Evolutionary conservation across 768 basidiomycete genomes (phyloP), one percentile per base, ranked within the genome.

Genomic region (Trametes meyenii): DNA sequence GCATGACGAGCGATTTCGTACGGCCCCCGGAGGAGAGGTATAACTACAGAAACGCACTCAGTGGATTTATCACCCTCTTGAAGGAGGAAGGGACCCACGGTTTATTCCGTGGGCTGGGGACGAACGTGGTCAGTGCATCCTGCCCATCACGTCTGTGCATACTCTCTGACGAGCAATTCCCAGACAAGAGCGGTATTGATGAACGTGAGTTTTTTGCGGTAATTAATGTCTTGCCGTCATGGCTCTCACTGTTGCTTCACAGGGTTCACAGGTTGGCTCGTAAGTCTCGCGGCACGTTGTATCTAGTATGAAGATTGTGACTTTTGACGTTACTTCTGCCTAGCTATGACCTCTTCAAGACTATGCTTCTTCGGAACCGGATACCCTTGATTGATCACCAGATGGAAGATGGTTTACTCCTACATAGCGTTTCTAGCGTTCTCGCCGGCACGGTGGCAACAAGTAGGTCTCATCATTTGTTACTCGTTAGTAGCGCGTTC

Each of bases 1-100:
- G 94, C 55, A 96, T 96, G 94, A 93, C 92, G 24, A 94, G 90
- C 66, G 94, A 96, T 72, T 81, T 84, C 7, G 79, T 88, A 29
- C 85, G 90, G 65, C 86, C 89, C 17, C 84, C 86, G 24, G 87
- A 89, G 61, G 81, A 87, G 66, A 81, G 86, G 57, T 92, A 90
- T 69, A 82, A 85, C 48, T 96, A 96, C 73, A 78, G 81, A 21
- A 92, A 95, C 71, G 92, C 85, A n/a, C 64, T 94, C 17, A 79
- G 81, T 50, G 94, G 94, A 8, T 75, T 96, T n/a, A 64, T 83
- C 7, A 78, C 71, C 63, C 79, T 96, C 48, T 75, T 89, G 11
- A 82, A 77, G 64, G 82, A 83, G 51, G 94, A 95, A 70, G 92
- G 93, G 17, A 45, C 85, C 8, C 80, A 78, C 33, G 89, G 89